phyloP scores from a whole-genome alignment of 441 rosid species.

The Macaranga tanarius region DNA sequence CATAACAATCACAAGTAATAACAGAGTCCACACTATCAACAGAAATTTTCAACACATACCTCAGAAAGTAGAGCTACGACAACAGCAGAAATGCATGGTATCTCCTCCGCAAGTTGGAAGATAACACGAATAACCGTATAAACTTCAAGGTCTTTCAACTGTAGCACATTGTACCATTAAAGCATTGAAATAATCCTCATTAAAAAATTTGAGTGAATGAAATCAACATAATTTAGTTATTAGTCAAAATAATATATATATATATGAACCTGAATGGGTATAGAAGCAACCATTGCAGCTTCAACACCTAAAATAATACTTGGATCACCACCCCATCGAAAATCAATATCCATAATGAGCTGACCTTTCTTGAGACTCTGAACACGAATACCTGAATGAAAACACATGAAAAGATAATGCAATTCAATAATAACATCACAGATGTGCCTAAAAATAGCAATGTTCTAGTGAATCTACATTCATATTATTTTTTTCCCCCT shows the following conservation, averaged over 20 bases:
- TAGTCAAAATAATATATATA: constrained; percentile 20
- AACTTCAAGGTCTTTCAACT: constrained; percentile 98
- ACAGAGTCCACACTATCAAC: constrained; percentile 6
- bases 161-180: constrained; percentile 34
- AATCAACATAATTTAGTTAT: constrained; percentile 9
- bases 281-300: constrained; percentile 89
- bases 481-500: background rate
- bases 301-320: constrained; percentile 83
- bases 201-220: background rate
- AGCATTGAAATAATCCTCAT: constrained; percentile 18
- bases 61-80: constrained; percentile 94
- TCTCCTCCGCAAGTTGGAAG: constrained; percentile 95
- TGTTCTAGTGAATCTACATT: background rate
- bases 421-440: background rate
- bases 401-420: background rate
- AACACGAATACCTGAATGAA: constrained; percentile 78
- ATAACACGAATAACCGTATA: constrained; percentile 87
- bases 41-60: constrained; percentile 37
- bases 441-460: background rate
- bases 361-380: constrained; percentile 95
- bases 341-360: constrained; percentile 90
- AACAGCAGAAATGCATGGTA: constrained; percentile 97
- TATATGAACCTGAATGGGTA: constrained; percentile 85
- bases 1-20: constrained; percentile 13
- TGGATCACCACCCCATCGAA: constrained; percentile 99